Percentiles rank a stretch among this genome's conserved stretches.
phyloP scores from a whole-genome alignment of 2,329 filamentous ascomycete species.

The Beauveria asiatica region DNA sequence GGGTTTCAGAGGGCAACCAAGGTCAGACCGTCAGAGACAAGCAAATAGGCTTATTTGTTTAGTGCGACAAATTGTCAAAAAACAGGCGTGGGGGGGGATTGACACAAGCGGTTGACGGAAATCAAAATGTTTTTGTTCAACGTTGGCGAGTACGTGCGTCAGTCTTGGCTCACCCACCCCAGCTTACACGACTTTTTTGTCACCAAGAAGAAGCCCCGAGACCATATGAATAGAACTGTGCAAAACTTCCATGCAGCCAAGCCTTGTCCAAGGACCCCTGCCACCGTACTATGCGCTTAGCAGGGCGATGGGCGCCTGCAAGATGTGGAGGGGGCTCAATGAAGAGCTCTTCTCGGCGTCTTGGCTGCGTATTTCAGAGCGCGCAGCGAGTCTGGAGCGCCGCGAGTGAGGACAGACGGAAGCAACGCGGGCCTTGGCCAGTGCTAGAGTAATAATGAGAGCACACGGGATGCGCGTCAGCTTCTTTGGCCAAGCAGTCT shows the following conservation, averaged over 20 bases:
- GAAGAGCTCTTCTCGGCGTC: not conserved
- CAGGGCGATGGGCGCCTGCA: constrained; percentile 3
- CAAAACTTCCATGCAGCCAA: not conserved
- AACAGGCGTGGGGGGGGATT: not conserved
- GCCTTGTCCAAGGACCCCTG: not conserved
- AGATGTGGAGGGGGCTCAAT: not conserved
- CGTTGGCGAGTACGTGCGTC: not conserved
- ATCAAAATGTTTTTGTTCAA: not conserved
- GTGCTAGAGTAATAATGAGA: too few species aligned
- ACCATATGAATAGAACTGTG: too few species aligned
- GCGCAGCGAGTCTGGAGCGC: not conserved
- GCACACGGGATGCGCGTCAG: too few species aligned
- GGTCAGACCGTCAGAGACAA: not conserved
- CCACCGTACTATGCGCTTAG: not conserved
- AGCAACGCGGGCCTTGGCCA: too few species aligned
- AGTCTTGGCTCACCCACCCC: not conserved
- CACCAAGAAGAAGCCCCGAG: too few species aligned
- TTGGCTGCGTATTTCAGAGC: not conserved
- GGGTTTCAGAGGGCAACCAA: not conserved
- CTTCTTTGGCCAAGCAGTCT: too few species aligned
- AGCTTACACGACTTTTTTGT: too few species aligned
- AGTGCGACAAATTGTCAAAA: not conserved
- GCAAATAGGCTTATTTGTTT: not conserved
- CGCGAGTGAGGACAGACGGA: not conserved
- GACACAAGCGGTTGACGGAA: not conserved